Evolutionary conservation across 2,329 filamentous ascomycete species (phyloP).

Genomic region (Penicillium occitanis): DNA sequence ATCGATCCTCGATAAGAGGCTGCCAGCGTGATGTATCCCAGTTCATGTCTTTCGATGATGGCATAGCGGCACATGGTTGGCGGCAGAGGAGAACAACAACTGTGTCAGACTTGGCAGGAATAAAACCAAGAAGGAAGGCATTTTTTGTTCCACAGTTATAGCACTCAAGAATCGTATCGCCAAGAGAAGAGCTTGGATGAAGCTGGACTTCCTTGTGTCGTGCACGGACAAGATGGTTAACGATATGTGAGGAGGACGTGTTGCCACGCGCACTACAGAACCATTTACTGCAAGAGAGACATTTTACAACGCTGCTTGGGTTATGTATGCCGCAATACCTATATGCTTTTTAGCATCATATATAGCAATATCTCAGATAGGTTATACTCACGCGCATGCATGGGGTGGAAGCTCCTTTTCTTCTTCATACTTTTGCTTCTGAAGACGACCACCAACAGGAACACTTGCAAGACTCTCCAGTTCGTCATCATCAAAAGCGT

Average conservation of each 20-base stretch:
- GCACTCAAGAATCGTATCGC: constrained; percentile 95
- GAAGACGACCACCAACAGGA: constrained; percentile 72
- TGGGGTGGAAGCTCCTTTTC: constrained; percentile 90
- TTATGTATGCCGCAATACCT: constrained; percentile 98
- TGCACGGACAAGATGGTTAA: constrained; percentile 95
- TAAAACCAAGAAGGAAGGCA: constrained; percentile 95
- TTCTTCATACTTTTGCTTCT: constrained; percentile 64
- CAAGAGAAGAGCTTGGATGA: constrained; percentile 86
- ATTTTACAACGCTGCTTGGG: constrained; percentile 92
- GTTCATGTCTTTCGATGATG: constrained; percentile 98
- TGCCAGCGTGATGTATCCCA: constrained; percentile 99
- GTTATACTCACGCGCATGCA: constrained; percentile 80
- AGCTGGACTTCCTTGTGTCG: constrained; percentile 98
- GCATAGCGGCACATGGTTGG: constrained; percentile 90
- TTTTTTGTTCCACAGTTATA: constrained; percentile 99
- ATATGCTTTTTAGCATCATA: constrained; percentile 23
- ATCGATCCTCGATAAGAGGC: constrained; percentile 93
- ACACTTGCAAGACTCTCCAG: constrained; percentile 74
- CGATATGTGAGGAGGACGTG: constrained; percentile 93
- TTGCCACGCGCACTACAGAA: constrained; percentile 98
- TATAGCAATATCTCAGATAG: background rate
- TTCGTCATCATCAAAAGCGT: constrained; percentile 80
- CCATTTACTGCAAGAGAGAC: constrained; percentile 94
- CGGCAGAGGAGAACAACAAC: constrained; percentile 96
- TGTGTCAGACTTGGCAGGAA: constrained; percentile 96